These are phyloP conservation scores for Triadica sebifera DNA, from an alignment of 345 rosid genomes.

Conservation along the genomic window DNA sequence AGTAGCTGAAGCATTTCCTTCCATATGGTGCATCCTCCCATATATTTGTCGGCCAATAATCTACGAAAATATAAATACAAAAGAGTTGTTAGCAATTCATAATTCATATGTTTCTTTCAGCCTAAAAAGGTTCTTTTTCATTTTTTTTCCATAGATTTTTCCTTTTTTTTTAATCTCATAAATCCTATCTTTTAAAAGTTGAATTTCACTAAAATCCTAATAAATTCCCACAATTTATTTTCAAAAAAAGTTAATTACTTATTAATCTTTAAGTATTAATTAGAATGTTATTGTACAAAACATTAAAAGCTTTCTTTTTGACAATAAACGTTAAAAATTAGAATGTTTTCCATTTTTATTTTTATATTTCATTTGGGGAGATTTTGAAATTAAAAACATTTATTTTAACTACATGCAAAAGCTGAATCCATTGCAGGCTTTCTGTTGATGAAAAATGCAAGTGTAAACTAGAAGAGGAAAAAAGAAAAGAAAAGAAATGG, in stretches of 20 bases:
- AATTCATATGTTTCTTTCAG: background rate
- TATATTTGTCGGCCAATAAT: constrained; percentile 31
- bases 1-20: constrained; percentile 14
- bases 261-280: no score
- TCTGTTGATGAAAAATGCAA: background rate
- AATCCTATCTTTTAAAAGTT: no score
- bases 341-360: no score
- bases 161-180: no score
- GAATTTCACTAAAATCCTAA: no score
- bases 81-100: background rate
- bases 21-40: constrained; percentile 13
- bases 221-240: no score
- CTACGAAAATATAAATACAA: background rate
- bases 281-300: no score
- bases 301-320: no score
- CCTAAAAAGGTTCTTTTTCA: background rate
- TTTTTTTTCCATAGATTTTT: background rate
- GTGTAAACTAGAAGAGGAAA: background rate
- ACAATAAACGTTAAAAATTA: no score
- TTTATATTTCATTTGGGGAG: no score
- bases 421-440: background rate
- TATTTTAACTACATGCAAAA: background rate
- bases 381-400: background rate
- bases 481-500: background rate
- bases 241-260: no score